Conservation (phyloP, 176 grass and related monocot species). For the Luzula sylvatica region DNA sequence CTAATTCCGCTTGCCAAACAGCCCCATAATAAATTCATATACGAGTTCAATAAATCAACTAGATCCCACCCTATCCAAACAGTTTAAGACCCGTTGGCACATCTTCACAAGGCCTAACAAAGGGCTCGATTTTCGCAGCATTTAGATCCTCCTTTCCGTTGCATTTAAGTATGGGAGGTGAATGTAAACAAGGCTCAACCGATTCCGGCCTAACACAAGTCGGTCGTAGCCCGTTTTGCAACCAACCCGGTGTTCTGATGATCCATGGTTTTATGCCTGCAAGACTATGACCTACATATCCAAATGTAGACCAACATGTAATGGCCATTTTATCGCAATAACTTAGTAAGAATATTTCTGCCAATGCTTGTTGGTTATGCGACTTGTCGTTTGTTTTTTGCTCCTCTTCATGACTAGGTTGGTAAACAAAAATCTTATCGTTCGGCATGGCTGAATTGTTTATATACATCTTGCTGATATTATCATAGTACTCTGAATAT, state of each 20-base stretch:
- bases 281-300: conserved; percentile 57
- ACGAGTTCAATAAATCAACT: too few relatives aligned
- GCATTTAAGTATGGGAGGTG: conserved; percentile 45
- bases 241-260: conserved; percentile 38
- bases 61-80: conserved; percentile 23
- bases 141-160: conserved; percentile 37
- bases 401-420: conserved; percentile 68
- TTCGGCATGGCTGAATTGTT: conserved; percentile 39
- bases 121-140: conserved; percentile 28
- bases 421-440: conserved; percentile 47
- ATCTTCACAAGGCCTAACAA: conserved; percentile 74
- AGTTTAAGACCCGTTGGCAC: conserved; percentile 46
- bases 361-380: conserved; percentile 70
- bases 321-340: conserved; percentile 65
- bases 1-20: too few relatives aligned
- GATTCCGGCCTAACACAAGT: conserved; percentile 51
- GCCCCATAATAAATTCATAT: too few relatives aligned
- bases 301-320: conserved; percentile 70
- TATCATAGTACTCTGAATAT: conserved; percentile 56
- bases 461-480: conserved; percentile 54
- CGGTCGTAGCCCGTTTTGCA: conserved; percentile 25
- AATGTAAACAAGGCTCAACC: conserved; percentile 76
- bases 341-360: conserved; percentile 62
- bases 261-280: conserved; percentile 67
- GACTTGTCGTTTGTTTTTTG: conserved; percentile 48